Percentiles rank a stretch among this genome's conserved stretches.
phyloP scores from a whole-genome alignment of 1,284 basidiomycete genomes.

The Trametes hirsuta region DNA sequence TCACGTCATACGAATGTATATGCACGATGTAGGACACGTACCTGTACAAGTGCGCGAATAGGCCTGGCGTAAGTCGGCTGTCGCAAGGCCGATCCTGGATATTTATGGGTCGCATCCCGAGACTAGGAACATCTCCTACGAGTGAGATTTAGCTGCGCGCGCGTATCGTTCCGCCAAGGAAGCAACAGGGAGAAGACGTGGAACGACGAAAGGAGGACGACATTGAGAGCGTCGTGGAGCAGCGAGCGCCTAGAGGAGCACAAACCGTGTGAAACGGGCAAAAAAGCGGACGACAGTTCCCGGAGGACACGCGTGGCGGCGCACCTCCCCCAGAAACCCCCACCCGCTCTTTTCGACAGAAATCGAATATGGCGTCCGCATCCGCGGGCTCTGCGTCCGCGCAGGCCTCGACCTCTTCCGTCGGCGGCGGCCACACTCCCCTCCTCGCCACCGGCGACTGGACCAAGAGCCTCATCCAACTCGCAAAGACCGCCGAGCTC shows the following conservation, averaged over 20 bases:
- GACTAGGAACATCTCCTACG: no score
- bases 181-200: neutral
- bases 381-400: constrained; percentile 26
- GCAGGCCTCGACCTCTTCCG: constrained; percentile 19
- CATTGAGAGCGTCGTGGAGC: no score
- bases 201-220: neutral
- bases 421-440: constrained; percentile 39
- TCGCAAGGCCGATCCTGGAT: neutral
- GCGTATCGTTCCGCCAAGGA: no score
- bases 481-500: constrained; percentile 81
- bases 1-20: neutral
- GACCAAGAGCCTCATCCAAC: constrained; percentile 80
- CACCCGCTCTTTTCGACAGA: constrained; percentile 22
- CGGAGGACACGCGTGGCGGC: constrained; percentile 25
- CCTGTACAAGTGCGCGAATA: neutral
- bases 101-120: neutral
- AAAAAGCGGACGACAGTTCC: constrained; percentile 26
- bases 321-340: constrained; percentile 31
- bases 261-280: constrained; percentile 19
- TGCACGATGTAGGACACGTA: neutral
- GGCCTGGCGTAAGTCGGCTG: neutral
- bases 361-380: constrained; percentile 30
- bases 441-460: constrained; percentile 78
- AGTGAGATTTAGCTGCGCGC: no score
- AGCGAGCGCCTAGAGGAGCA: neutral